phyloP scores from a whole-genome alignment of 2,329 filamentous ascomycete species.

The Ilyonectria robusta region DNA sequence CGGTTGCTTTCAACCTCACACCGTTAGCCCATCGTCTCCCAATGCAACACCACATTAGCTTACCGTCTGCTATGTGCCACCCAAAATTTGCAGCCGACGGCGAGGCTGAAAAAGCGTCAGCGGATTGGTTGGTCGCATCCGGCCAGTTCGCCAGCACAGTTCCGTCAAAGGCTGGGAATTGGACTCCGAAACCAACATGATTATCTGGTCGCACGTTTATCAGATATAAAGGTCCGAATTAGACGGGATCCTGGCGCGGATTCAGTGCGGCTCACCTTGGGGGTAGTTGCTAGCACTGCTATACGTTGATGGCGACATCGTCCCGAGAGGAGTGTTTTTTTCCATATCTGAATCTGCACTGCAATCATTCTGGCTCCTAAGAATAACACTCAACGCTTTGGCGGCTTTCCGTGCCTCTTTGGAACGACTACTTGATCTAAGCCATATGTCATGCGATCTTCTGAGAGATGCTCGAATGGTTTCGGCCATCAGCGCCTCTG shows the following conservation, averaged over 20 bases:
- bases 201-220: neutral
- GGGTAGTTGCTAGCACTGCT: neutral
- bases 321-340: neutral
- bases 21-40: neutral
- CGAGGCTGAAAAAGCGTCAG: neutral
- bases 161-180: slow-evolving; percentile 16
- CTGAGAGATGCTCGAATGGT: neutral
- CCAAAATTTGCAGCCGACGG: neutral
- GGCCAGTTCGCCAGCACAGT: neutral
- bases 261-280: slow-evolving; percentile 9
- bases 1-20: neutral
- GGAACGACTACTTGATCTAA: slow-evolving; percentile 5
- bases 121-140: neutral
- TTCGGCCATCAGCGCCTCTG: neutral
- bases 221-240: neutral
- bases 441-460: slow-evolving; percentile 20
- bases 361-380: neutral
- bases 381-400: slow-evolving; percentile 10
- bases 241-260: neutral
- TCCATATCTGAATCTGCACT: neutral
- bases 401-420: slow-evolving; percentile 20
- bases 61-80: slow-evolving; percentile 11
- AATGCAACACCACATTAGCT: neutral
- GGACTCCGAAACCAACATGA: neutral
- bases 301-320: neutral